These are phyloP conservation scores for Schwanniomyces etchellsii DNA, from an alignment of 1,139 yeast genomes.

Conservation along the genomic window DNA sequence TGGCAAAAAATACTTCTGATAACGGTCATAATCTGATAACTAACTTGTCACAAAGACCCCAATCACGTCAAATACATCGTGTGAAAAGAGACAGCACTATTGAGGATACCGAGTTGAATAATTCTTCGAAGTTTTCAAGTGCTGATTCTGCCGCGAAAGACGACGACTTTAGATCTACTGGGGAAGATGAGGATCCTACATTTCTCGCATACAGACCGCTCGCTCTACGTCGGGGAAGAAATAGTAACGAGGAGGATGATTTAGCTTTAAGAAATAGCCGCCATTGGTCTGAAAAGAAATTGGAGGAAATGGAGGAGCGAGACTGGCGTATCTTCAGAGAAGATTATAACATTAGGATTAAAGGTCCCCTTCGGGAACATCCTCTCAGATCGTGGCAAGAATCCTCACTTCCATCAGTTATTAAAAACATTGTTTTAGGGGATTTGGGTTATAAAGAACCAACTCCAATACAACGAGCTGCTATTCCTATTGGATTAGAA, in stretches of 20 bases:
- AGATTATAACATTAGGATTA: constrained; percentile 63
- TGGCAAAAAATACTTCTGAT: constrained; percentile 13
- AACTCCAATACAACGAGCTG: constrained; percentile 85
- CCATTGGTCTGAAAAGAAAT: constrained; percentile 70
- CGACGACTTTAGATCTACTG: constrained; percentile 69
- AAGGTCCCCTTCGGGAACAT: constrained; percentile 45
- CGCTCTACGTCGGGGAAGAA: too few relatives aligned
- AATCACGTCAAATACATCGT: too few relatives aligned
- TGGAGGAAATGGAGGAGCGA: constrained; percentile 62
- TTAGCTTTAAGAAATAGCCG: constrained; percentile 17
- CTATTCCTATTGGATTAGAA: constrained; percentile 68
- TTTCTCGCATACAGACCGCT: too few relatives aligned
- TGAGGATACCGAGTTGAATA: too few relatives aligned
- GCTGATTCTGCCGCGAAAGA: constrained; percentile 17
- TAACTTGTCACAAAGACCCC: too few relatives aligned
- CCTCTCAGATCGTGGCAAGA: constrained; percentile 79
- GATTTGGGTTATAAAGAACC: constrained; percentile 54
- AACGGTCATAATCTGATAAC: constrained; percentile 12
- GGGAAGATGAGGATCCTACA: constrained; percentile 65
- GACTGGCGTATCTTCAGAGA: constrained; percentile 91
- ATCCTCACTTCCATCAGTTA: constrained; percentile 38
- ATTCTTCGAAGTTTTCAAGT: too few relatives aligned
- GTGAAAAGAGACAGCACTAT: too few relatives aligned
- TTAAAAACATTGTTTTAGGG: constrained; percentile 32
- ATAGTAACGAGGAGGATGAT: too few relatives aligned